phyloP scores from a whole-genome alignment of 129 eudicot species.

The Escallonia herrerae region DNA sequence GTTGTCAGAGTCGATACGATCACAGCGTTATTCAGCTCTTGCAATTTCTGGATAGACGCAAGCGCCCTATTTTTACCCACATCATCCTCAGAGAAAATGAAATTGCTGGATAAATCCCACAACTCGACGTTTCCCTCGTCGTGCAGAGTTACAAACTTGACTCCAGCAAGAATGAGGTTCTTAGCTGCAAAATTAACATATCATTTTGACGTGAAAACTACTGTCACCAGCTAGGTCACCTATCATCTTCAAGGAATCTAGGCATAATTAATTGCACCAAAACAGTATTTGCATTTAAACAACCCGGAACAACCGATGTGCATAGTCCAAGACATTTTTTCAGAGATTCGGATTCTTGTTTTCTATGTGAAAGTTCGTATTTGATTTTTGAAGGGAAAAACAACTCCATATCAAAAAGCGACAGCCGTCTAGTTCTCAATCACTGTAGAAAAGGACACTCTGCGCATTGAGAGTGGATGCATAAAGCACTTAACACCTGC shows the following conservation, averaged over 20 bases:
- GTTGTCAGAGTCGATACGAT: constrained; percentile 53
- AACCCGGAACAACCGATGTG: no score
- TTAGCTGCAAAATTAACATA: constrained; percentile 49
- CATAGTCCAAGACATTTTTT: background rate
- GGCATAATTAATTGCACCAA: background rate
- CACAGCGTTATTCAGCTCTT: constrained; percentile 83
- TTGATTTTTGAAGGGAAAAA: background rate
- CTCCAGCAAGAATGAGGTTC: constrained; percentile 95
- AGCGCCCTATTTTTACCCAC: constrained; percentile 88
- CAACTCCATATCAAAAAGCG: no score
- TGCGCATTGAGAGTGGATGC: no score
- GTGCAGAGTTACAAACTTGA: constrained; percentile 87
- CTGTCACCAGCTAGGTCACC: no score
- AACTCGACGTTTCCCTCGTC: constrained; percentile 72
- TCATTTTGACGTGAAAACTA: background rate
- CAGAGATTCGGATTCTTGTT: no score
- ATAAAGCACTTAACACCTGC: no score
- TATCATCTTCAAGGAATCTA: no score
- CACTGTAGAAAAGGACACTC: no score
- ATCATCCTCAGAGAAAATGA: constrained; percentile 65
- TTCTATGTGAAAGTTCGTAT: background rate
- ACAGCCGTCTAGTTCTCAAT: no score
- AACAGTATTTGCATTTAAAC: background rate
- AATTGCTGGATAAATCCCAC: constrained; percentile 88
- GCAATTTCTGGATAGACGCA: constrained; percentile 75